Evolutionary conservation across 148 eudicot genomes (phyloP).

Genomic region (Pouteria glomerata): DNA sequence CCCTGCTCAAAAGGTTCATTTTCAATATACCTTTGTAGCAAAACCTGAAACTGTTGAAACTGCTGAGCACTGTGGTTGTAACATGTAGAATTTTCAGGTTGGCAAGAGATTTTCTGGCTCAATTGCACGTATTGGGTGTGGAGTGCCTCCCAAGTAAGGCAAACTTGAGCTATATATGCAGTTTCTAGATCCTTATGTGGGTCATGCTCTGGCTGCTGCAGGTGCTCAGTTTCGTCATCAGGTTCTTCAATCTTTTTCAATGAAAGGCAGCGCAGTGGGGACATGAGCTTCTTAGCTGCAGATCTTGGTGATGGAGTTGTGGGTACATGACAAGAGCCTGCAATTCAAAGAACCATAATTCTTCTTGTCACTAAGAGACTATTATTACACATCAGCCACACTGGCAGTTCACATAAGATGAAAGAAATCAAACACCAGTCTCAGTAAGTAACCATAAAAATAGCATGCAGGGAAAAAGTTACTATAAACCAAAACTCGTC

Average conservation of each 20-base stretch:
- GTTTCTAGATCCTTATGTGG: conserved; percentile 76
- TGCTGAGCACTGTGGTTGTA: conserved; percentile 88
- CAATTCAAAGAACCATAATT: neutral
- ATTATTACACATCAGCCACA: neutral
- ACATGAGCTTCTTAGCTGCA: conserved; percentile 63
- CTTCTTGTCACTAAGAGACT: neutral
- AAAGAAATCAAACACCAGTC: conserved; percentile 8
- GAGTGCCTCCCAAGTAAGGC: conserved; percentile 95
- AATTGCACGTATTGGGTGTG: conserved; percentile 83
- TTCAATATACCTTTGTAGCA: conserved; percentile 85
- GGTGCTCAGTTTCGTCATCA: conserved; percentile 67
- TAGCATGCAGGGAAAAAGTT: neutral
- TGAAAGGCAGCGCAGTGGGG: conserved; percentile 88
- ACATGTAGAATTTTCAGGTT: conserved; percentile 53
- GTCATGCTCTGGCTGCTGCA: conserved; percentile 52
- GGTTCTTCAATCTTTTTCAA: conserved; percentile 61
- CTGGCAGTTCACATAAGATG: neutral
- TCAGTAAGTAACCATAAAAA: conserved; percentile 2
- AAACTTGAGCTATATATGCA: conserved; percentile 80
- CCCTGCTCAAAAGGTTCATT: conserved; percentile 91
- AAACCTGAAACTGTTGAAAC: conserved; percentile 90
- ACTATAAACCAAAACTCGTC: neutral
- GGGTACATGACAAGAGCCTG: conserved; percentile 52
- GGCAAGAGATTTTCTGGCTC: conserved; percentile 71
- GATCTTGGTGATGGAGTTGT: conserved; percentile 69